A percentile compares a stretch with the other conserved stretches of the same genome.
These are phyloP conservation scores for Xylaria arbuscula DNA, from an alignment of 2,329 filamentous ascomycete genomes.

Conservation along the genomic window DNA sequence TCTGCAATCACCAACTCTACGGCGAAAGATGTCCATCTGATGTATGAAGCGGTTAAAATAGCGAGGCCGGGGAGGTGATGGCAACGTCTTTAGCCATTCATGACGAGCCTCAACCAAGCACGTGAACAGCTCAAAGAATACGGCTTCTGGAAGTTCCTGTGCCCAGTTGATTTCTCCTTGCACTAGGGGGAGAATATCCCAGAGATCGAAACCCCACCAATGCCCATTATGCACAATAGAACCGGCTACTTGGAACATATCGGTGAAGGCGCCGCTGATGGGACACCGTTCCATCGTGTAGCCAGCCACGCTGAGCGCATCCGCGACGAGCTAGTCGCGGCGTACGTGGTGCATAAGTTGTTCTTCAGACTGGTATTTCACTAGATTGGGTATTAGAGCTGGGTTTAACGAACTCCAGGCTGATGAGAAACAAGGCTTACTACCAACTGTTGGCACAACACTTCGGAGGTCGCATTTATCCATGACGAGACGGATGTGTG, in stretches of 20 bases:
- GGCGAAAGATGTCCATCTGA: constrained; percentile 10
- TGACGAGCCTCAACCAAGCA: constrained; percentile 9
- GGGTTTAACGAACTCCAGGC: background rate
- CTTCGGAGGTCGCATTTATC: background rate
- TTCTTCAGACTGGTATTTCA: background rate
- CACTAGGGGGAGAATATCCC: constrained; percentile 2
- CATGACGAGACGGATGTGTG: too few relatives aligned
- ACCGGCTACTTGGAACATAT: constrained; percentile 1
- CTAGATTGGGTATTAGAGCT: background rate
- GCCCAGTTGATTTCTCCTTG: constrained; percentile 7
- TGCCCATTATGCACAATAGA: background rate
- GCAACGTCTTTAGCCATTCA: background rate
- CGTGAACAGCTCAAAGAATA: constrained; percentile 20
- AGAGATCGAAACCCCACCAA: background rate
- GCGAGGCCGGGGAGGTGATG: too few relatives aligned
- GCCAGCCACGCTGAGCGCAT: background rate
- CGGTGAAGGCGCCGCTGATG: background rate
- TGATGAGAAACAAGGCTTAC: background rate
- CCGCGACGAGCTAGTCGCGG: background rate
- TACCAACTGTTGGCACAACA: constrained; percentile 1
- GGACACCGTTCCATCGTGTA: background rate
- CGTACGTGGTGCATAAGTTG: constrained; percentile 2
- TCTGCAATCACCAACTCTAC: constrained; percentile 3
- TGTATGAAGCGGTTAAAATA: background rate
- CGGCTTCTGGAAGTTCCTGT: background rate